phyloP scores from a whole-genome alignment of 108 stramenopile species.

The Stephanodiscus triporus region DNA sequence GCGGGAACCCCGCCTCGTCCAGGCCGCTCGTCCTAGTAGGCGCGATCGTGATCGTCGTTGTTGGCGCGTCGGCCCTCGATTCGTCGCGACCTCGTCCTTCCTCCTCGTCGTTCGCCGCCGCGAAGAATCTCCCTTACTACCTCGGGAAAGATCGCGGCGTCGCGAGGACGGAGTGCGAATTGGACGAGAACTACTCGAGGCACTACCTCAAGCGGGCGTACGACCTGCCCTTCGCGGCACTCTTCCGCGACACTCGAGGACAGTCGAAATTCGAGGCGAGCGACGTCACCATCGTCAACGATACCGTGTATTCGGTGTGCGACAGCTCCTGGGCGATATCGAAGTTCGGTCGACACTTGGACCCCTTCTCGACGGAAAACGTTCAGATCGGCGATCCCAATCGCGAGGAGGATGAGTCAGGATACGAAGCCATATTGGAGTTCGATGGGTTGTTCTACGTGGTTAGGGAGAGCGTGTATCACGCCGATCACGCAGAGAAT shows the following conservation, averaged over 20 bases:
- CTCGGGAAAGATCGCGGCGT: not conserved
- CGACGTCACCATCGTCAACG: slow-evolving; percentile 37
- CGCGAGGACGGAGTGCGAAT: slow-evolving; percentile 8
- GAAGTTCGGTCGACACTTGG: slow-evolving; percentile 36
- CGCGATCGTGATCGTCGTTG: too few species aligned
- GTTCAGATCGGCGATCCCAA: slow-evolving; percentile 61
- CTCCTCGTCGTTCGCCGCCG: too few species aligned
- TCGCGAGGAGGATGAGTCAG: slow-evolving; percentile 61
- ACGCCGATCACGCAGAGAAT: slow-evolving; percentile 8
- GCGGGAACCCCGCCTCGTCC: too few species aligned
- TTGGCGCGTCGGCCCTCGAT: too few species aligned
- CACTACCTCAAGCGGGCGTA: slow-evolving; percentile 60
- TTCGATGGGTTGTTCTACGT: slow-evolving; percentile 65
- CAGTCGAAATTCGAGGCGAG: slow-evolving; percentile 62
- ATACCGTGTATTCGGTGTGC: slow-evolving; percentile 37
- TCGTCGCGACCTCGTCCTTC: too few species aligned
- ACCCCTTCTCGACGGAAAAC: slow-evolving; percentile 55
- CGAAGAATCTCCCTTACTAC: too few species aligned
- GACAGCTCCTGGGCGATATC: slow-evolving; percentile 66
- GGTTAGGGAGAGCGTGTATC: slow-evolving; percentile 63
- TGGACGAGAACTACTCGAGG: slow-evolving; percentile 47
- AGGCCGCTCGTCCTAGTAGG: too few species aligned
- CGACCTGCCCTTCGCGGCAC: slow-evolving; percentile 55
- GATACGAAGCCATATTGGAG: slow-evolving; percentile 68
- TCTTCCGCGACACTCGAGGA: slow-evolving; percentile 58